Percentiles rank a stretch among this genome's conserved stretches.
Evolutionary conservation across 2,329 filamentous ascomycete genomes (phyloP).

Genomic region (Volutella citrinella): DNA sequence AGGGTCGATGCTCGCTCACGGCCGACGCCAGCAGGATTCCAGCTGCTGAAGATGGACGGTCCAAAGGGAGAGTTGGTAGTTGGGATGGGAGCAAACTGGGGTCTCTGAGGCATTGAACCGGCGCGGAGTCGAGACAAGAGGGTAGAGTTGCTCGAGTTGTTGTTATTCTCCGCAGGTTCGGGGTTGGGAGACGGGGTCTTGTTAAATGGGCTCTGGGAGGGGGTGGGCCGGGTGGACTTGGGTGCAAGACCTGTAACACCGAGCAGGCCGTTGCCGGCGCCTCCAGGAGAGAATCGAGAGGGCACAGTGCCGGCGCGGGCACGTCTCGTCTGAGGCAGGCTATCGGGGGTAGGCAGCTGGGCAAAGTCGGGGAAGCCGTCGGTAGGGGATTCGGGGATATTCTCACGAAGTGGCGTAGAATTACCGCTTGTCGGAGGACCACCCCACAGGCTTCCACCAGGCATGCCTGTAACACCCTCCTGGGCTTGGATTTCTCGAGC

Average conservation of each 20-base stretch:
- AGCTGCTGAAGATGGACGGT: conserved; percentile 85
- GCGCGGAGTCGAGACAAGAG: conserved; percentile 83
- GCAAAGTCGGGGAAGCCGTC: conserved; percentile 93
- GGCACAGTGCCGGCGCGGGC: conserved; percentile 94
- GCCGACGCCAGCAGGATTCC: conserved; percentile 63
- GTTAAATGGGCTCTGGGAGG: conserved; percentile 78
- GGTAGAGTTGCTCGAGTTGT: conserved; percentile 59
- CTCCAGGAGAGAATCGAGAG: conserved; percentile 82
- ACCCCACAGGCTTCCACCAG: conserved; percentile 80
- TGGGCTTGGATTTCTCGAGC: conserved; percentile 96
- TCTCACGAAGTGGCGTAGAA: conserved; percentile 93
- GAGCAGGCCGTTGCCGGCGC: conserved; percentile 57
- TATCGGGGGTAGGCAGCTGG: conserved; percentile 64
- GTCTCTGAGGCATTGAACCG: conserved; percentile 89
- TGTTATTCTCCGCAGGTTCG: conserved; percentile 43
- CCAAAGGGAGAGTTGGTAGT: conserved; percentile 71
- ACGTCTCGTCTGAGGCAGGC: conserved; percentile 67
- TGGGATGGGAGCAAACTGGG: conserved; percentile 60
- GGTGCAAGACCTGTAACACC: conserved; percentile 58
- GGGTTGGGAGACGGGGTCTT: conserved; percentile 62
- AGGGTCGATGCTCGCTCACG: conserved; percentile 85
- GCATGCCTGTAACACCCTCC: conserved; percentile 73
- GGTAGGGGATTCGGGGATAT: conserved; percentile 93
- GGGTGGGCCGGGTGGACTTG: conserved; percentile 80
- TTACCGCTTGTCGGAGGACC: conserved; percentile 95